phyloP scores from a whole-genome alignment of 306 rosid species.

The Malus orientalis region DNA sequence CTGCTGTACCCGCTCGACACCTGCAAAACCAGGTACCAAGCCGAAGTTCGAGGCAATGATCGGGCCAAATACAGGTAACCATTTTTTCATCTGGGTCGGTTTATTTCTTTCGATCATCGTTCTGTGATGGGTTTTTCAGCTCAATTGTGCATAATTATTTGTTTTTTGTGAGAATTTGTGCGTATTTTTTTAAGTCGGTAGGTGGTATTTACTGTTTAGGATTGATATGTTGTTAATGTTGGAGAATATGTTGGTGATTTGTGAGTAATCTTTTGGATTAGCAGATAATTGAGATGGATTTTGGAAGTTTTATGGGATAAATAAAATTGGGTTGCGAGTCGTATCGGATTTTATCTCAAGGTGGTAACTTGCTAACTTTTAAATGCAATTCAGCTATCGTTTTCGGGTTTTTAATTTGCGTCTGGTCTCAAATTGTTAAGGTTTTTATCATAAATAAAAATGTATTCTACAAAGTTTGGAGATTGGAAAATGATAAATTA shows the following conservation, averaged over 20 bases:
- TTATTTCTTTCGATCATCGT: neutral
- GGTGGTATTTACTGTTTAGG: neutral
- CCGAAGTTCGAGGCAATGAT: conserved; percentile 70
- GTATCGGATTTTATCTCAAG: neutral
- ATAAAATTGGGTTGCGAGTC: neutral
- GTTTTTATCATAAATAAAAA: neutral
- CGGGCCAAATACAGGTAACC: conserved; percentile 60
- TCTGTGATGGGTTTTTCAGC: neutral
- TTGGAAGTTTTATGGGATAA: neutral
- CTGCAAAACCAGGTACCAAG: conserved; percentile 92
- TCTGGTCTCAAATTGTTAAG: neutral
- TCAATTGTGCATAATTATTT: neutral
- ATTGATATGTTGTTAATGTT: neutral
- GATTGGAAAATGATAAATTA: neutral
- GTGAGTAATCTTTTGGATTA: neutral
- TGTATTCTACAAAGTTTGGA: neutral
- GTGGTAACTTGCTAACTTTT: neutral
- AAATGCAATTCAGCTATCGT: neutral
- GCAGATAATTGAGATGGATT: neutral
- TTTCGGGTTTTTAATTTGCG: neutral
- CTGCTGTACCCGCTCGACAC: conserved; percentile 91
- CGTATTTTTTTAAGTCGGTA: neutral
- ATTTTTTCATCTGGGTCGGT: neutral
- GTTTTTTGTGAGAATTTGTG: neutral
- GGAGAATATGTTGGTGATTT: neutral